Percentiles rank a stretch among this genome's conserved stretches.
Conservation (phyloP, 352 stramenopile genomes). For the Pseudoperonospora humuli region DNA sequence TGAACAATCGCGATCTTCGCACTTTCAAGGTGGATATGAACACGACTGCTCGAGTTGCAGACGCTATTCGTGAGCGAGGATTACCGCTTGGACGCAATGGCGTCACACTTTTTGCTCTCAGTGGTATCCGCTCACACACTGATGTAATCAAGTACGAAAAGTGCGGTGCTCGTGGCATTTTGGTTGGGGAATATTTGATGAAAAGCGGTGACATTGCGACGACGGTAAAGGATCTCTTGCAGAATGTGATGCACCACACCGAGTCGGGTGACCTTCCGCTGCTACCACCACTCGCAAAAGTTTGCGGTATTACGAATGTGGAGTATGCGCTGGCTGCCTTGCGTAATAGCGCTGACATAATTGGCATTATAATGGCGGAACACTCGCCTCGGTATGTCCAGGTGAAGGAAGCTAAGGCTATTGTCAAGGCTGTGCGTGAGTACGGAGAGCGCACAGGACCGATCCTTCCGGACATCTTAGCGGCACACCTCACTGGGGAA, state of each 20-base stretch:
- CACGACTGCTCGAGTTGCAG: constrained; percentile 89
- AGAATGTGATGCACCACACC: constrained; percentile 20
- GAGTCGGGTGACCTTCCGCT: constrained; percentile 24
- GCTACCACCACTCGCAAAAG: constrained; percentile 72
- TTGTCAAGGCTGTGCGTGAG: constrained; percentile 87
- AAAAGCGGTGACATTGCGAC: constrained; percentile 83
- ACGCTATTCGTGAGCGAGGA: constrained; percentile 61
- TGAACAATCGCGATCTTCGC: constrained; percentile 98
- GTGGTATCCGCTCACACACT: constrained; percentile 89
- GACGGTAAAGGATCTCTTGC: constrained; percentile 82
- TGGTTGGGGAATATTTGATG: constrained; percentile 98
- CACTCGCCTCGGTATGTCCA: constrained; percentile 87
- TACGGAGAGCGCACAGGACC: constrained; percentile 90
- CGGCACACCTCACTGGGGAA: constrained; percentile 20
- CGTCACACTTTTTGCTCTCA: constrained; percentile 91
- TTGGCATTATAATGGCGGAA: constrained; percentile 95
- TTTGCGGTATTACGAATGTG: constrained; percentile 93
- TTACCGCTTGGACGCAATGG: constrained; percentile 65
- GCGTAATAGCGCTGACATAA: constrained; percentile 90
- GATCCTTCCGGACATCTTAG: constrained; percentile 44
- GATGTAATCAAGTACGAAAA: constrained; percentile 89
- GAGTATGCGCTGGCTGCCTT: constrained; percentile 90
- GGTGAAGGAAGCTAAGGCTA: constrained; percentile 77
- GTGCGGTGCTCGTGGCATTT: constrained; percentile 84
- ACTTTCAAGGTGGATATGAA: constrained; percentile 97